phyloP scores from a whole-genome alignment of 75 land plant genomes.

The Selaginella tamariscina region DNA sequence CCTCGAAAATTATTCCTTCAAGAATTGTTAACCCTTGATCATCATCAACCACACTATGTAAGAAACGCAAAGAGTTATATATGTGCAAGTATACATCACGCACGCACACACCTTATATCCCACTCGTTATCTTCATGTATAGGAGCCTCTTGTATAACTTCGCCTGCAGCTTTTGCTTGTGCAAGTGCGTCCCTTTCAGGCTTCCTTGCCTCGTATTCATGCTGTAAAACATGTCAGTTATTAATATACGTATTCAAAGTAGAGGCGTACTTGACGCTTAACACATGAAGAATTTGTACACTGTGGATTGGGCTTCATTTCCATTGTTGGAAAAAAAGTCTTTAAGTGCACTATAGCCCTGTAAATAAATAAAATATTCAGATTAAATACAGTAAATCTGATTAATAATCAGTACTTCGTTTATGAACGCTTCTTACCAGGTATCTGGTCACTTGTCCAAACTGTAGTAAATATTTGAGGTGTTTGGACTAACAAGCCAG shows the following conservation, averaged over 20 bases:
- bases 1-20: too few species aligned
- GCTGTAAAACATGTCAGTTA: constrained; percentile 30
- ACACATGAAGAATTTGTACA: constrained; percentile 79
- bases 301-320: constrained; percentile 89
- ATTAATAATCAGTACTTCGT: background rate
- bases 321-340: constrained; percentile 96
- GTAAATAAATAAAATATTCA: background rate
- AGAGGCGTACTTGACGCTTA: constrained; percentile 52
- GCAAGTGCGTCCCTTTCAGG: constrained; percentile 82
- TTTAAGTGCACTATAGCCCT: constrained; percentile 94
- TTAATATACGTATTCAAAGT: background rate
- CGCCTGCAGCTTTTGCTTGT: constrained; percentile 45
- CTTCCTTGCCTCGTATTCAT: constrained; percentile 46
- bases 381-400: background rate
- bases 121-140: constrained; percentile 85
- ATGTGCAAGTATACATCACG: too few species aligned
- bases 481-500: constrained; percentile 83
- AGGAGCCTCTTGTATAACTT: constrained; percentile 22
- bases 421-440: constrained; percentile 38
- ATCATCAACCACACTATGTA: too few species aligned
- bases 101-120: constrained; percentile 54
- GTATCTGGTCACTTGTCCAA: constrained; percentile 81
- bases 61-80: background rate
- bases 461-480: constrained; percentile 66
- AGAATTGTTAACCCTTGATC: too few species aligned